Evolutionary conservation across 2,329 filamentous ascomycete genomes (phyloP), one percentile per base, ranked within the genome.

Genomic region (Rachicladosporium sp.): DNA sequence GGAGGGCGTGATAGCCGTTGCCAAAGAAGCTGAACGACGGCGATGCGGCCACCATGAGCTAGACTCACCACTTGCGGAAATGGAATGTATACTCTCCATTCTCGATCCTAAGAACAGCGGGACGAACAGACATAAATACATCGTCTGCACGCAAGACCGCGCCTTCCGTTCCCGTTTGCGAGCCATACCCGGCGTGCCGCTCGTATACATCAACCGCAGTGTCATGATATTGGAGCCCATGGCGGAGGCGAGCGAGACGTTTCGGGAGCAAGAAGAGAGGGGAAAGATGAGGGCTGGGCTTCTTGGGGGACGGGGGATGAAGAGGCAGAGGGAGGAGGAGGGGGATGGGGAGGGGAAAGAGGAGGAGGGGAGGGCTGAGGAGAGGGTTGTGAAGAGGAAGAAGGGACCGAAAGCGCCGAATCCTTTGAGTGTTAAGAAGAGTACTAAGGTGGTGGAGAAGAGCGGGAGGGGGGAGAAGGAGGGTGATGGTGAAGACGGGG

Each of bases 211-310:
- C 48, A 78, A 78, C 47, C 70, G 82, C 41, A 83, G 79, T 45
- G 82, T 93, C 39, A 83, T 89, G 75, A 78, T 82, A 40, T 70
- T 83, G 67, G 76, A 83, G 60, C 81, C 82, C 10, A 86, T 91
- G 80, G 78, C 81, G 11, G 71, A 68, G 31, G 71, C 71, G 39
- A 82, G 78, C 10, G 72, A 71, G 31, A 69, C 74, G 42, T 69
- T 76, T 35, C 73, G 80, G 44, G 73, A 79, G 37, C 68, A 68
- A 43, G 81, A 83, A 46, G 85, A 91, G 67, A 74, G 70, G 51
- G 70, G 69, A 41, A 93, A 93, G 63, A 83, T 88, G 53, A 73
- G 78, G 47, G 70, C 73, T 11, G 83, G 82, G 35, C 63, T 87
- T 48, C 80, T 52, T 33, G 44, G 46, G 3, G 33, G 49, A 21